These are phyloP conservation scores for Trichoderma oligosporum DNA, from an alignment of 2,329 filamentous ascomycete genomes.

Conservation along the genomic window DNA sequence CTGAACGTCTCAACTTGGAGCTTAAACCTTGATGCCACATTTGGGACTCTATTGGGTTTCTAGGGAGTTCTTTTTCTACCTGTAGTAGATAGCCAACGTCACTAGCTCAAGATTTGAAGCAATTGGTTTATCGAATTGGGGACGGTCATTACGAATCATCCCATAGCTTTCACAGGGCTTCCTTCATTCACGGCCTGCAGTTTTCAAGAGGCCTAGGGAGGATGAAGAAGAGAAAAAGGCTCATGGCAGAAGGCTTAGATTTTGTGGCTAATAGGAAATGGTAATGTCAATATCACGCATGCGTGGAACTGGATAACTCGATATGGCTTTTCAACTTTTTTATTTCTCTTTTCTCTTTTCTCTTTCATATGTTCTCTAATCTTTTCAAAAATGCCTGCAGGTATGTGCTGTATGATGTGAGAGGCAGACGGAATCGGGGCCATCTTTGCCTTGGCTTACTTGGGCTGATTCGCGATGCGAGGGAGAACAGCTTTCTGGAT, in stretches of 20 bases:
- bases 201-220: neutral
- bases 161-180: too few relatives aligned
- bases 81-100: neutral
- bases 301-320: conserved; percentile 4
- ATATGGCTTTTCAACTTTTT: conserved; percentile 14
- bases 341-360: conserved; percentile 23
- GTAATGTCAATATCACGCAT: conserved; percentile 5
- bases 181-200: neutral
- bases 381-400: neutral
- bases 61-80: neutral
- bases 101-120: neutral
- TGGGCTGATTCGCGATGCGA: conserved; percentile 10
- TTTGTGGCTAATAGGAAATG: neutral
- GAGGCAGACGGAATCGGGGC: neutral
- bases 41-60: neutral
- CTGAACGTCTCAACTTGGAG: neutral
- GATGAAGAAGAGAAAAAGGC: neutral
- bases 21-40: neutral
- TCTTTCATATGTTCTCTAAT: conserved; percentile 19
- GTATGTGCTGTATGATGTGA: conserved; percentile 21
- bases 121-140: neutral
- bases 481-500: neutral
- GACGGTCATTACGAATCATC: neutral
- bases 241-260: neutral
- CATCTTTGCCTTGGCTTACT: neutral